Conservation (phyloP, 306 rosid genomes). For the Acacia confusa region DNA sequence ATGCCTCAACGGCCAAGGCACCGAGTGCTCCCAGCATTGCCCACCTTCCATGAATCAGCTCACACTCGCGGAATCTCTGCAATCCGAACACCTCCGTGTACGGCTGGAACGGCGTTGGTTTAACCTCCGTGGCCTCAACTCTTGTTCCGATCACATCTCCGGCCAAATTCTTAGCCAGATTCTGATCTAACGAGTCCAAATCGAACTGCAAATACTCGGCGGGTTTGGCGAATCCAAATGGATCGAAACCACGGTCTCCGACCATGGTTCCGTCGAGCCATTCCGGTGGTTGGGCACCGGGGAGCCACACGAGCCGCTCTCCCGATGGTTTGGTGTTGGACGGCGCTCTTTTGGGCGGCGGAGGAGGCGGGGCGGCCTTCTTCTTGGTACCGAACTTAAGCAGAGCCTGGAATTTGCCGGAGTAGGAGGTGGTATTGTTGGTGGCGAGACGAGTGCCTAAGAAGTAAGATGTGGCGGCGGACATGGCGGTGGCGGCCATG, state of each 20-base stretch:
- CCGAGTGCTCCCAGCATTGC: constrained; percentile 86
- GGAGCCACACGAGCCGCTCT: constrained; percentile 64
- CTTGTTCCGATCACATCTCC: constrained; percentile 65
- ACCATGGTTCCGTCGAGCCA: constrained; percentile 74
- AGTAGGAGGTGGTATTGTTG: background rate
- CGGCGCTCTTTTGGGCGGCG: constrained; percentile 31
- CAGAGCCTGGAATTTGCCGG: constrained; percentile 41
- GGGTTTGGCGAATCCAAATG: constrained; percentile 61
- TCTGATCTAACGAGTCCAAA: constrained; percentile 76
- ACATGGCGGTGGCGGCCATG: constrained; percentile 37
- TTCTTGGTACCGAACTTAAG: constrained; percentile 39
- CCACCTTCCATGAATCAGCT: constrained; percentile 83
- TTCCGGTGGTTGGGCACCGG: constrained; percentile 56
- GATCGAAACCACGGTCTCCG: constrained; percentile 80
- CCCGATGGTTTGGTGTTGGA: background rate
- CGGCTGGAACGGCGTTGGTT: constrained; percentile 79
- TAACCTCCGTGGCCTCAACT: constrained; percentile 47
- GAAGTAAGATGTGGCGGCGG: constrained; percentile 42
- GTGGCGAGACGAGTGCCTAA: constrained; percentile 40
- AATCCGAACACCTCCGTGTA: constrained; percentile 76
- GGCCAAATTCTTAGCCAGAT: constrained; percentile 68
- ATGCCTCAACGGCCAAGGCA: constrained; percentile 71
- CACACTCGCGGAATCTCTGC: constrained; percentile 83
- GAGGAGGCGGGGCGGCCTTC: constrained; percentile 23
- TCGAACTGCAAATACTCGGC: constrained; percentile 77